Evolutionary conservation across 129 eudicot genomes (phyloP).

Genomic region (Helianthus tuberosus): DNA sequence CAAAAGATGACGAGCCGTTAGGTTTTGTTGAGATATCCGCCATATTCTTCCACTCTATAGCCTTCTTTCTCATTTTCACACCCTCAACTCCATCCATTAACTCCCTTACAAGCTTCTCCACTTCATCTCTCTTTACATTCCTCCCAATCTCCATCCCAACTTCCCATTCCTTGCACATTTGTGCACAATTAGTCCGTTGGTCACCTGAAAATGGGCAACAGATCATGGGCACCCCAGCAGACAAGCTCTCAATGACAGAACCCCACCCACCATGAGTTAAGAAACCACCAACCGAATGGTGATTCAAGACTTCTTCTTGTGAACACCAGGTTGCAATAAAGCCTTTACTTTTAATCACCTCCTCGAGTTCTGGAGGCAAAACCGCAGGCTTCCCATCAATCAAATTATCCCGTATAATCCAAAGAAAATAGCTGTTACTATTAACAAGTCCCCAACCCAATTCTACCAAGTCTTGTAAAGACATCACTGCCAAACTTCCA

Average conservation of each 20-base stretch:
- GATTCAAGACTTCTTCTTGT: conserved; percentile 31
- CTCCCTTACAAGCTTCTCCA: conserved; percentile 19
- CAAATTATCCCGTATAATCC: conserved; percentile 30
- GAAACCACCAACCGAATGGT: conserved; percentile 29
- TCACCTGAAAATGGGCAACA: conserved; percentile 33
- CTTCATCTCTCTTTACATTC: conserved; percentile 21
- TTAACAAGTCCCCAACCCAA: conserved; percentile 33
- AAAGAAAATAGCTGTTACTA: conserved; percentile 18
- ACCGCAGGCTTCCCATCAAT: conserved; percentile 16
- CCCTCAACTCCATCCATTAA: conserved; percentile 27
- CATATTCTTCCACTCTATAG: conserved; percentile 21
- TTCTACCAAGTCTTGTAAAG: conserved; percentile 22
- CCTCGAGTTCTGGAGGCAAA: conserved; percentile 22
- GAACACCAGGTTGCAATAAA: conserved; percentile 28
- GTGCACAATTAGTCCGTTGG: conserved; percentile 28
- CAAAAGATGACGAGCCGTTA: conserved; percentile 5
- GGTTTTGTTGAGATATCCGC: conserved; percentile 14
- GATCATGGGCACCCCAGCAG: conserved; percentile 39
- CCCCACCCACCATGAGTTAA: conserved; percentile 36
- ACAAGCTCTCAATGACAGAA: conserved; percentile 36
- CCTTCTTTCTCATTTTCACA: background rate
- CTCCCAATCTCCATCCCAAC: conserved; percentile 30
- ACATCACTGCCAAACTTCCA: conserved; percentile 38
- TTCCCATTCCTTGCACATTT: conserved; percentile 27
- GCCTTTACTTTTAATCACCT: conserved; percentile 7